Conservation (phyloP, 352 stramenopile species). For the Hyaloperonospora brassicae region DNA sequence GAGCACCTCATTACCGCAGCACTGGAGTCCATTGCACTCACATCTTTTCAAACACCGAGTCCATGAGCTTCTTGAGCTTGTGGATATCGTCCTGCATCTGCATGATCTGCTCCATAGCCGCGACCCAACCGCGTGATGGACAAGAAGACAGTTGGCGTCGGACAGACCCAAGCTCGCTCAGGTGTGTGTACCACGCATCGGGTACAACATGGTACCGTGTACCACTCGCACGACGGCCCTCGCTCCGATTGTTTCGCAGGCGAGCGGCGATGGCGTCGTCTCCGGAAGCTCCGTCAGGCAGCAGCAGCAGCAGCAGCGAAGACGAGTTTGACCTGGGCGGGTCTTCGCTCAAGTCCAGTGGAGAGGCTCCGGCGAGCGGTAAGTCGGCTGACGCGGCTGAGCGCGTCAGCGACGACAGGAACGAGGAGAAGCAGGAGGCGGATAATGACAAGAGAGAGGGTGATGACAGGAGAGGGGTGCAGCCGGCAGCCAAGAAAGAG, state of each 20-base stretch:
- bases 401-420: constrained; percentile 69
- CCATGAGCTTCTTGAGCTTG: constrained; percentile 89
- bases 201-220: background rate
- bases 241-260: no score
- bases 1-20: background rate
- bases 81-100: constrained; percentile 88
- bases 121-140: background rate
- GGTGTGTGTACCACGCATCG: background rate
- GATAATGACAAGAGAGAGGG: constrained; percentile 11
- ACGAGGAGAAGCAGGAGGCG: constrained; percentile 26
- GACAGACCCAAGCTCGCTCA: background rate
- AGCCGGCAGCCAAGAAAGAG: constrained; percentile 23
- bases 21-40: constrained; percentile 11
- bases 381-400: constrained; percentile 32
- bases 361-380: constrained; percentile 2
- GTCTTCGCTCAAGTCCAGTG: constrained; percentile 20
- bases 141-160: background rate
- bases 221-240: no score
- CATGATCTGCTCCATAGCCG: constrained; percentile 81
- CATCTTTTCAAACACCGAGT: constrained; percentile 83
- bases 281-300: constrained; percentile 45
- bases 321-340: constrained; percentile 67
- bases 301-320: constrained; percentile 63
- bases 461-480: constrained; percentile 16
- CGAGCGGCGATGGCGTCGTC: constrained; percentile 40